Evolutionary conservation across 306 rosid genomes (phyloP).

Genomic region (Malus asiatica): DNA sequence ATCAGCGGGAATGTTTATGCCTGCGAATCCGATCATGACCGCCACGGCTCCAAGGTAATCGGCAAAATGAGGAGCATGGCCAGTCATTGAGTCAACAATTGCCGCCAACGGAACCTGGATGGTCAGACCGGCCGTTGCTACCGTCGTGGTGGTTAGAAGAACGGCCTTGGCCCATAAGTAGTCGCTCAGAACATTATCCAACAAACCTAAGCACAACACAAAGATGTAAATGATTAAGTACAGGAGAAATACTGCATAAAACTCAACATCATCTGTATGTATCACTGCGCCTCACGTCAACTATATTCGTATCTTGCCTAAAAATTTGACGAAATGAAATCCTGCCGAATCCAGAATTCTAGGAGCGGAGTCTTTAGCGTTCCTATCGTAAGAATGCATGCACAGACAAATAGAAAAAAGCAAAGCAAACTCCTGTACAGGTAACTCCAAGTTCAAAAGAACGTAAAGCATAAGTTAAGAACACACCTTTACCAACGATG

Average conservation of each 20-base stretch:
- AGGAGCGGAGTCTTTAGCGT: too few species aligned
- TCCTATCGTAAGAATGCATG: not conserved
- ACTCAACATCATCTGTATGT: not conserved
- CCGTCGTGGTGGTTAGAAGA: slow-evolving; percentile 90
- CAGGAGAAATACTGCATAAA: not conserved
- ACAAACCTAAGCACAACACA: slow-evolving; percentile 43
- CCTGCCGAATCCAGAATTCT: not conserved
- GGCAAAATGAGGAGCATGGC: slow-evolving; percentile 66
- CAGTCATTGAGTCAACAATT: slow-evolving; percentile 63
- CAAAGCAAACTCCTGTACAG: not conserved
- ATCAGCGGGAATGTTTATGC: slow-evolving; percentile 73
- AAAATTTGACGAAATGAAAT: not conserved
- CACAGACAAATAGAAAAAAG: not conserved
- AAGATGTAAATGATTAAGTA: not conserved
- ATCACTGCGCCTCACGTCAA: not conserved
- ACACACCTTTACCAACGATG: slow-evolving; percentile 85
- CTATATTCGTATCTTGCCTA: too few species aligned
- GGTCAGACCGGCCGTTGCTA: slow-evolving; percentile 92
- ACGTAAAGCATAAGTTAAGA: not conserved
- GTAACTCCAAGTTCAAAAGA: not conserved
- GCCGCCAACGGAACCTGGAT: slow-evolving; percentile 98
- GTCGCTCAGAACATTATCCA: slow-evolving; percentile 93
- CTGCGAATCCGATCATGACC: slow-evolving; percentile 79
- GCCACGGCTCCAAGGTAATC: slow-evolving; percentile 79
- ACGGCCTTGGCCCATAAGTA: slow-evolving; percentile 98